phyloP scores from a whole-genome alignment of 2,329 filamentous ascomycete genomes.

The Monilinia vaccinii-corymbosi region DNA sequence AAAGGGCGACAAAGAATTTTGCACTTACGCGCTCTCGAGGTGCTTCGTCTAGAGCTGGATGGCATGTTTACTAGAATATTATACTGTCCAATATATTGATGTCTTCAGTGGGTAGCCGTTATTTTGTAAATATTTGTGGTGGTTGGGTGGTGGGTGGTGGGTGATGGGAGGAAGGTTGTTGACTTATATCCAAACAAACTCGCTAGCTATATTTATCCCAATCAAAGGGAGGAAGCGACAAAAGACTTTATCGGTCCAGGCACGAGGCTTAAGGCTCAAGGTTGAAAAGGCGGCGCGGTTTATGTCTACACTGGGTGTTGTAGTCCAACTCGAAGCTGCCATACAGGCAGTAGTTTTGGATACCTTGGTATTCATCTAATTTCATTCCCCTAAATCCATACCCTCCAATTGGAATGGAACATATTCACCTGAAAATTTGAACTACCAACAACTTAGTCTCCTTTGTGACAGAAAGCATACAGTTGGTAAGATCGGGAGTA shows the following conservation, averaged over 20 bases:
- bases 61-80: not conserved
- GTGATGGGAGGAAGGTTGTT: not conserved
- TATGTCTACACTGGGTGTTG: not conserved
- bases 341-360: not conserved
- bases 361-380: not conserved
- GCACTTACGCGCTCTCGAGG: slow-evolving; percentile 2
- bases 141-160: not conserved
- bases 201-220: not conserved
- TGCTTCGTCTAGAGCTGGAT: not conserved
- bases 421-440: not conserved
- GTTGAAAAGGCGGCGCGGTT: not conserved
- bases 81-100: not conserved
- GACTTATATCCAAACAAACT: not conserved
- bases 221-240: not conserved
- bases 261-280: not conserved
- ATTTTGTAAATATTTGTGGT: not conserved
- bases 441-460: not conserved
- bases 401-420: not conserved
- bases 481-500: not conserved
- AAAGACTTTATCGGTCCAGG: not conserved
- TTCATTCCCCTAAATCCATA: not conserved
- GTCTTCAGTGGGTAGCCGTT: not conserved
- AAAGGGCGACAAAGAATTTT: slow-evolving; percentile 3
- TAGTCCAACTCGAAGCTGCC: not conserved
- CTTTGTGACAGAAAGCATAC: not conserved